Evolutionary conservation across 192 early-diverging fungal genomes (phyloP).

Genomic region (Mycoemilia scoparia): DNA sequence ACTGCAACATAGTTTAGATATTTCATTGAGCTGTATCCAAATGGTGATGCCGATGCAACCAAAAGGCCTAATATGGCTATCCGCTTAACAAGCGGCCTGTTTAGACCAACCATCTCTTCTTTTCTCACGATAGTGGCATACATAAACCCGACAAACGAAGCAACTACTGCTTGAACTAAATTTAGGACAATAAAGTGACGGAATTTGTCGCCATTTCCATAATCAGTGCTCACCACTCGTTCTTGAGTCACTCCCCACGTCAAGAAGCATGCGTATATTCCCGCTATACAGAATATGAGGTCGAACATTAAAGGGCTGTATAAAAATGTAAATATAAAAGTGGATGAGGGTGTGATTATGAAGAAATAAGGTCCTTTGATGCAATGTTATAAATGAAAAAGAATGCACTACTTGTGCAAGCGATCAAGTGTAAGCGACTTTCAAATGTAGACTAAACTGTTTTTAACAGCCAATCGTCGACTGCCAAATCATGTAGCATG

Average conservation of each 20-base stretch:
- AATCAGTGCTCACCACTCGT: slow-evolving; percentile 67
- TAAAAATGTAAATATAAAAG: neutral
- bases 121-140: slow-evolving; percentile 44
- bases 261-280: slow-evolving; percentile 91
- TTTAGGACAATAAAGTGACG: slow-evolving; percentile 85
- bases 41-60: slow-evolving; percentile 59
- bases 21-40: slow-evolving; percentile 81
- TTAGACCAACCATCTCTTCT: slow-evolving; percentile 20
- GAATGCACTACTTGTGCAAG: too few species aligned
- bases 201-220: slow-evolving; percentile 56
- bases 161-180: slow-evolving; percentile 62
- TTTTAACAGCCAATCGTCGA: too few species aligned
- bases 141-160: slow-evolving; percentile 52
- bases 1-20: slow-evolving; percentile 96
- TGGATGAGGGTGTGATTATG: too few species aligned
- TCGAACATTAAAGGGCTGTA: slow-evolving; percentile 27
- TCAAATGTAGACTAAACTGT: too few species aligned
- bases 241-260: slow-evolving; percentile 94
- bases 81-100: slow-evolving; percentile 28
- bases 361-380: too few species aligned
- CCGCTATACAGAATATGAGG: slow-evolving; percentile 43
- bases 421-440: too few species aligned
- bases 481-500: too few species aligned
- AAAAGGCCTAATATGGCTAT: slow-evolving; percentile 65
- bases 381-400: too few species aligned